phyloP scores from a whole-genome alignment of 164 flowering plant species.

The Cinnamomum micranthum region DNA sequence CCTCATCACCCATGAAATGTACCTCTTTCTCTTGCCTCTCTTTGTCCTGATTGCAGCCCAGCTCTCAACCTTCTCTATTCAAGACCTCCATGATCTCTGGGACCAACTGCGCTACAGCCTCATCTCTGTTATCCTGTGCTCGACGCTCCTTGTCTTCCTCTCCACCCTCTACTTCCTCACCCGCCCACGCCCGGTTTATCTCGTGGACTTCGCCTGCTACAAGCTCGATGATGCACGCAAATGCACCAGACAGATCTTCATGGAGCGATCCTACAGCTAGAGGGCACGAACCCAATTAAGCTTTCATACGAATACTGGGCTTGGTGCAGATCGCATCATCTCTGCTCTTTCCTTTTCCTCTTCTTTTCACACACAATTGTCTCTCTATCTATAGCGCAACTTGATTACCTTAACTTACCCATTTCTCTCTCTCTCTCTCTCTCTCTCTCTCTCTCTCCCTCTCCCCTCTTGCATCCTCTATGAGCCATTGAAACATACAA shows the following conservation, averaged over 20 bases:
- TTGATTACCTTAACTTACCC: too few relatives aligned
- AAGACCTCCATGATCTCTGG: constrained; percentile 58
- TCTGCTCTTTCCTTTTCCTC: too few relatives aligned
- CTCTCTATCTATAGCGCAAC: too few relatives aligned
- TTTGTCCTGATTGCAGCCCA: constrained; percentile 41
- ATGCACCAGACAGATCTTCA: constrained; percentile 62
- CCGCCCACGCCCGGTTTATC: constrained; percentile 78
- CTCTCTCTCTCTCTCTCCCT: too few relatives aligned
- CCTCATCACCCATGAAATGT: constrained; percentile 67
- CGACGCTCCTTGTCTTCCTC: constrained; percentile 57
- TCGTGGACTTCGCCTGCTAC: constrained; percentile 71
- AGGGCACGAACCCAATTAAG: too few relatives aligned
- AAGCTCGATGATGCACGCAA: constrained; percentile 67
- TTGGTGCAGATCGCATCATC: too few relatives aligned
- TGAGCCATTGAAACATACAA: too few relatives aligned
- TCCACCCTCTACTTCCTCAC: constrained; percentile 67
- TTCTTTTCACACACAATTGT: too few relatives aligned
- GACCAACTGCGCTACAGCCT: constrained; percentile 55
- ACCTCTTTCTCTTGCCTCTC: constrained; percentile 50
- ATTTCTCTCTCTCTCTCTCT: too few relatives aligned
- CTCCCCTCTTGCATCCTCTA: too few relatives aligned
- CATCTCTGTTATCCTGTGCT: constrained; percentile 51
- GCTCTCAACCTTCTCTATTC: constrained; percentile 54
- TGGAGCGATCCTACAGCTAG: too few relatives aligned
- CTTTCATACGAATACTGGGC: too few relatives aligned